These are phyloP conservation scores for Xylariales sp. DNA, from an alignment of 2,329 filamentous ascomycete species.

Conservation along the genomic window DNA sequence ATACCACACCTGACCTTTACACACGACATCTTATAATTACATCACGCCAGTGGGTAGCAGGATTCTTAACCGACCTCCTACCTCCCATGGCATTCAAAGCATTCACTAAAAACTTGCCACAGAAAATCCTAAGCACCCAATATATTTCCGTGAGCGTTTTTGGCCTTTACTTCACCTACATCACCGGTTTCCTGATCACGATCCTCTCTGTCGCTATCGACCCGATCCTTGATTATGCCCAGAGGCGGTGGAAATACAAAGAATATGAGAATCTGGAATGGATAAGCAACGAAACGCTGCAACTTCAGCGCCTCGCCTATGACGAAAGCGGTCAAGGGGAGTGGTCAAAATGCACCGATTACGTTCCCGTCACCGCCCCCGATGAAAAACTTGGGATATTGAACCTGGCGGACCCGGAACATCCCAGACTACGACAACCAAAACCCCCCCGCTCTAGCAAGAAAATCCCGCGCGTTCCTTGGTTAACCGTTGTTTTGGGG, in stretches of 20 bases:
- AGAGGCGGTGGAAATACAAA: conserved; percentile 20
- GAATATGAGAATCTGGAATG: conserved; percentile 42
- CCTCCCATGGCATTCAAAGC: too few relatives aligned
- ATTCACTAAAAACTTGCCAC: background rate
- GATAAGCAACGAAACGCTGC: conserved; percentile 39
- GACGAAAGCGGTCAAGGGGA: conserved; percentile 17
- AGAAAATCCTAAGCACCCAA: conserved; percentile 41
- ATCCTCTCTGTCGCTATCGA: conserved; percentile 35
- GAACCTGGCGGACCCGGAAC: background rate
- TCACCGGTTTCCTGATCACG: conserved; percentile 38
- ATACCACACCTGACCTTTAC: too few relatives aligned
- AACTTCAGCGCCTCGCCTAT: conserved; percentile 29
- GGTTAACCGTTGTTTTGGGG: background rate
- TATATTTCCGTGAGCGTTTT: conserved; percentile 27
- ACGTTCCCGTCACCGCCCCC: conserved; percentile 4
- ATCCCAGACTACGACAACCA: conserved; percentile 1
- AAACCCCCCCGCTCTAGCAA: background rate
- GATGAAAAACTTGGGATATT: background rate
- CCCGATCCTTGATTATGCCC: conserved; percentile 28
- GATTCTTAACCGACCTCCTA: too few relatives aligned
- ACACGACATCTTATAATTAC: too few relatives aligned
- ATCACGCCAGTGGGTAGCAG: too few relatives aligned
- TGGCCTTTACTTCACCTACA: conserved; percentile 34
- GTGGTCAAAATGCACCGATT: conserved; percentile 12
- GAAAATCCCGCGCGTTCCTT: background rate